Evolutionary conservation across 1,139 yeast genomes (phyloP), one percentile per base, ranked within the genome.

Genomic region (Candida pseudocylindracea): DNA sequence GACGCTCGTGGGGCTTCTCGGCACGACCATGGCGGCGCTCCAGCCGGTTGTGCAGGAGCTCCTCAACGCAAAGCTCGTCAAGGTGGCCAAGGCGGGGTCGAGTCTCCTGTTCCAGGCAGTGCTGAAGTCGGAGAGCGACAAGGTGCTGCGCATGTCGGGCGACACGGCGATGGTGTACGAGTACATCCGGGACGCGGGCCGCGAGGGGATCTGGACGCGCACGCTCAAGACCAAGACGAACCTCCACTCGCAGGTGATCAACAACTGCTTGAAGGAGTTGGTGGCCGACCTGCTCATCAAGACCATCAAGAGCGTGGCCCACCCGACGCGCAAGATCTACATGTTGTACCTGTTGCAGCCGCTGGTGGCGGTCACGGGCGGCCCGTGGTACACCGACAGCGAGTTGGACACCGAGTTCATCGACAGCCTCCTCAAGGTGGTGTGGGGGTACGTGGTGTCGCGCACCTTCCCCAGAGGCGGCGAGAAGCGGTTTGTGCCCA

Each of bases 381-480:
- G 98, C 2, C 98, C 98, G 2, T 88, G 98, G 98, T 91, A 85
- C 50, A 83, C 96, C 0, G 98, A 91, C 48, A 72, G 85, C 27
- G 98, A 88, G 50, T 62, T 88, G 38, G 99, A 88, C 46, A 73
- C 85, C 3, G 98, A 85, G 48, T 88, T 88, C 47, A 85, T 88
- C 37, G 91, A 81, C 42, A 72, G 81, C 32, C 55, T 88, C 37
- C 54, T 80, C 40, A 70, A 80, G 20, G 88, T 85, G 31, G 72
- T 85, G 11, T 88, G 96, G 94, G 62, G 91, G 43, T 88, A 60
- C 50, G 71, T 80, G 7, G 81, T 83, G 1, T 64, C 71, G 20
- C 67, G 66, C 42, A 68, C 94, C 1, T 79, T 60, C 46, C 95
- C 95, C 1, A 15, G 6, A 6, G 20, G 20, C 4, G 20, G 20